phyloP scores from a whole-genome alignment of 345 rosid genomes.

The Eucalyptus guilfoylei region DNA sequence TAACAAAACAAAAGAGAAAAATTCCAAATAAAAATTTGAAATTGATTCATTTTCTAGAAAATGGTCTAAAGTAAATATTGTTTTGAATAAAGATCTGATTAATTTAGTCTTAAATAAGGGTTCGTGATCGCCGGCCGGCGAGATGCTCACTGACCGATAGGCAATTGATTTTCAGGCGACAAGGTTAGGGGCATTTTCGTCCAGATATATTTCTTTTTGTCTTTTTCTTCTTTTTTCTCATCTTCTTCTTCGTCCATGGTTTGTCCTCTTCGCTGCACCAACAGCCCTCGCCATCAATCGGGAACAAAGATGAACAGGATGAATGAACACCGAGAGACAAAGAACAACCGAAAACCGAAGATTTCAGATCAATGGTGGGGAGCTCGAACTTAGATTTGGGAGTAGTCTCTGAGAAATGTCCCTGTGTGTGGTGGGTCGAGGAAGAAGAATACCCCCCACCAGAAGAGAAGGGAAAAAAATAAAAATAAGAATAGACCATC shows the following conservation, averaged over 20 bases:
- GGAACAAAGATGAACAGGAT: not conserved
- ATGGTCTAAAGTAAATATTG: accelerated
- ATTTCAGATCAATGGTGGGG: not conserved
- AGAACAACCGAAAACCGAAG: not conserved
- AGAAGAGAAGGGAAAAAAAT: too few species aligned
- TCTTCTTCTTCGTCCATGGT: not conserved
- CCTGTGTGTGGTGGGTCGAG: not conserved
- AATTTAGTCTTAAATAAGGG: not conserved
- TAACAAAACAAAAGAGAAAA: accelerated
- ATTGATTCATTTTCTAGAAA: too few species aligned
- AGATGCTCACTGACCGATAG: accelerated
- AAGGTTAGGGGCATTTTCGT: accelerated
- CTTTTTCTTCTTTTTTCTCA: accelerated
- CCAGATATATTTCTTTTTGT: too few species aligned
- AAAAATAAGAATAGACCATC: not conserved
- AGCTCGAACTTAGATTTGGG: not conserved
- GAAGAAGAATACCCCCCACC: not conserved
- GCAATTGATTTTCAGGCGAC: not conserved
- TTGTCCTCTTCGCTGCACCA: not conserved
- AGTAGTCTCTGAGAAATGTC: not conserved
- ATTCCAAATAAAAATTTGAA: accelerated
- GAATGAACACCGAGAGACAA: not conserved
- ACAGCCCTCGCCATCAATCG: not conserved
- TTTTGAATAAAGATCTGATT: accelerated
- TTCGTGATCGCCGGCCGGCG: accelerated